Conservation (phyloP, 129 eudicot species). For the Lonicera japonica region DNA sequence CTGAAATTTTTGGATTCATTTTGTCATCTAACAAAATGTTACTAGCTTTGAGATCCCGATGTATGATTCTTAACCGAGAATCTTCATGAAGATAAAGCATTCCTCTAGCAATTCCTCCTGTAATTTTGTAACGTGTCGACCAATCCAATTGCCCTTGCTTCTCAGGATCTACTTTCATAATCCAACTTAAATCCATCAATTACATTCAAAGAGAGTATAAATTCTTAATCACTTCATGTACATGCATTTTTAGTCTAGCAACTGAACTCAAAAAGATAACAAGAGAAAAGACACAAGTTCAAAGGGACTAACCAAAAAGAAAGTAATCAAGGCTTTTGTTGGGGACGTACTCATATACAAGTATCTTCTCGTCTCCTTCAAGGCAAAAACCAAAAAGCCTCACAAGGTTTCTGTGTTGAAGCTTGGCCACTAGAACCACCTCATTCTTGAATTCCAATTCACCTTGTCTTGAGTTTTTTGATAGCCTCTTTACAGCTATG, state of each 20-base stretch:
- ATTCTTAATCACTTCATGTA: not conserved
- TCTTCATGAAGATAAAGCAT: slow-evolving; percentile 25
- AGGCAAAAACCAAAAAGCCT: slow-evolving; percentile 31
- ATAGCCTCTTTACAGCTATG: slow-evolving; percentile 30
- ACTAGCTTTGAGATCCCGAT: not conserved
- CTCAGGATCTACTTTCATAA: slow-evolving; percentile 14
- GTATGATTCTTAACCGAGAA: slow-evolving; percentile 19
- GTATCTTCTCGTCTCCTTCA: slow-evolving; percentile 24
- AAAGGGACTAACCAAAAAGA: slow-evolving; percentile 16
- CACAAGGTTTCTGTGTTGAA: slow-evolving; percentile 31
- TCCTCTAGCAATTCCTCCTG: slow-evolving; percentile 22
- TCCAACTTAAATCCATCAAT: not conserved
- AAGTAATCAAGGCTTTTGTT: slow-evolving; percentile 32
- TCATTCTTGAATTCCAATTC: slow-evolving; percentile 26
- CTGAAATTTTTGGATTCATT: slow-evolving; percentile 25
- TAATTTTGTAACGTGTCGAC: slow-evolving; percentile 24
- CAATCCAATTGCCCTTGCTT: slow-evolving; percentile 19
- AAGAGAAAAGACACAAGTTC: not conserved
- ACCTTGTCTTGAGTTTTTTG: slow-evolving; percentile 31
- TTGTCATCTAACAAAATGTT: slow-evolving; percentile 14
- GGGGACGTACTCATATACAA: slow-evolving; percentile 26
- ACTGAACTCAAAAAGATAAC: too few species aligned
- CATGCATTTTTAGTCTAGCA: not conserved
- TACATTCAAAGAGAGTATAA: not conserved
- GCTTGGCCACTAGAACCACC: slow-evolving; percentile 28